These are phyloP conservation scores for Capsicum chinense DNA, from an alignment of 257 asterid genomes.

Conservation along the genomic window DNA sequence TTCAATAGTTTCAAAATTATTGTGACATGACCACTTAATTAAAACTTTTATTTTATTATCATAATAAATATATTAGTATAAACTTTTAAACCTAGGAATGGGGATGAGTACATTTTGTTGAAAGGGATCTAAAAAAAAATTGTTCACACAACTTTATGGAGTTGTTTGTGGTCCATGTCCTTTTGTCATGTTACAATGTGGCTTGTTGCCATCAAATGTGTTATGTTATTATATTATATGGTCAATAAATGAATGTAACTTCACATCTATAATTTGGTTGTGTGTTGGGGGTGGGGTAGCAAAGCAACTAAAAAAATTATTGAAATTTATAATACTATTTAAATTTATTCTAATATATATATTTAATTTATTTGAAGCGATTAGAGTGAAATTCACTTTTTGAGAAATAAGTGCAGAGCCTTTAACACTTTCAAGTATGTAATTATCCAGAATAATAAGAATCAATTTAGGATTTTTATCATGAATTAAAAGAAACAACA, in stretches of 20 bases:
- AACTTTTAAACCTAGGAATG: conserved; percentile 3
- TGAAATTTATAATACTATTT: background rate
- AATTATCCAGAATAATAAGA: too few species aligned
- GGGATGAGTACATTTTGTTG: conserved; percentile 10
- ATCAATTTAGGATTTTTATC: too few species aligned
- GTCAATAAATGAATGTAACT: conserved; percentile 39
- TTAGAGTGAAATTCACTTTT: too few species aligned
- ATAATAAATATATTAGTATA: background rate
- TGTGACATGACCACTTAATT: conserved; percentile 14
- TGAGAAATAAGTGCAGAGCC: too few species aligned
- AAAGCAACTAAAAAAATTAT: background rate
- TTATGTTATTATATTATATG: conserved; percentile 33
- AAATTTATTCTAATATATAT: too few species aligned
- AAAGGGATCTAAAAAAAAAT: background rate
- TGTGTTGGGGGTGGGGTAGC: background rate
- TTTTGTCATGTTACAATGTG: conserved; percentile 31
- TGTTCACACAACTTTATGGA: conserved; percentile 7
- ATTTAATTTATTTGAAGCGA: too few species aligned
- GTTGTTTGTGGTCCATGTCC: conserved; percentile 53
- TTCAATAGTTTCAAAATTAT: background rate
- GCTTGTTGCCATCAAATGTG: conserved; percentile 48
- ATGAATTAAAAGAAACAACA: too few species aligned
- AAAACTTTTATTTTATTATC: background rate
- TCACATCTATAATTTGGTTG: conserved; percentile 20
- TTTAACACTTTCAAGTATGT: too few species aligned